phyloP scores from a whole-genome alignment of 345 rosid genomes.

The Gossypium longicalyx region DNA sequence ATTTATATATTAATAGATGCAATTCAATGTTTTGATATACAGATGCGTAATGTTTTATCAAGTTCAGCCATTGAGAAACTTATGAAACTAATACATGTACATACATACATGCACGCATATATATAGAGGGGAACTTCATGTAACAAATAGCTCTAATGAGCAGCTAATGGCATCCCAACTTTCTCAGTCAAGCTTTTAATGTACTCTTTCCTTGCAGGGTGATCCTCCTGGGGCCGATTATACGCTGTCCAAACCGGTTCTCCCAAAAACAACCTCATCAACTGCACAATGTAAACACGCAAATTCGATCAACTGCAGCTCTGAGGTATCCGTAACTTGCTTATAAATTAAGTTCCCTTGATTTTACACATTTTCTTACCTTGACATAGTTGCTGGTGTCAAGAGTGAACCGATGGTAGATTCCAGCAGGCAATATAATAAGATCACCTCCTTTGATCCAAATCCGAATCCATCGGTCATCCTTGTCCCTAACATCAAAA shows the following conservation, averaged over 20 bases:
- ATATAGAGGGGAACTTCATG: not conserved
- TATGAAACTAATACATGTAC: not conserved
- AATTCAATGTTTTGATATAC: too few species aligned
- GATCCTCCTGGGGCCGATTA: conserved; percentile 83
- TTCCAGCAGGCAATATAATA: conserved; percentile 71
- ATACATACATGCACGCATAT: not conserved
- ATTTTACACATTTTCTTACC: conserved; percentile 32
- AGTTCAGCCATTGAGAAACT: not conserved
- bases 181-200: conserved; percentile 36
- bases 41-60: not conserved
- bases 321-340: not conserved
- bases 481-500: conserved; percentile 78
- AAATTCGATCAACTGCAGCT: conserved; percentile 4
- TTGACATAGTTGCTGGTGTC: conserved; percentile 67
- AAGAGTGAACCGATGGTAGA: conserved; percentile 88
- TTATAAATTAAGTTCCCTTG: not conserved
- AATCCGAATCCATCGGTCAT: conserved; percentile 66
- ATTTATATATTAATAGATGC: too few species aligned
- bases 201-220: conserved; percentile 72
- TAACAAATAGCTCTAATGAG: conserved; percentile 26
- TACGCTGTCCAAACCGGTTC: conserved; percentile 79
- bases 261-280: conserved; percentile 84
- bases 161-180: conserved; percentile 35
- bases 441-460: conserved; percentile 78
- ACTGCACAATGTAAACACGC: conserved; percentile 30